Conservation (phyloP, 495 filamentous ascomycete genomes). For the Penicillium silybi region DNA sequence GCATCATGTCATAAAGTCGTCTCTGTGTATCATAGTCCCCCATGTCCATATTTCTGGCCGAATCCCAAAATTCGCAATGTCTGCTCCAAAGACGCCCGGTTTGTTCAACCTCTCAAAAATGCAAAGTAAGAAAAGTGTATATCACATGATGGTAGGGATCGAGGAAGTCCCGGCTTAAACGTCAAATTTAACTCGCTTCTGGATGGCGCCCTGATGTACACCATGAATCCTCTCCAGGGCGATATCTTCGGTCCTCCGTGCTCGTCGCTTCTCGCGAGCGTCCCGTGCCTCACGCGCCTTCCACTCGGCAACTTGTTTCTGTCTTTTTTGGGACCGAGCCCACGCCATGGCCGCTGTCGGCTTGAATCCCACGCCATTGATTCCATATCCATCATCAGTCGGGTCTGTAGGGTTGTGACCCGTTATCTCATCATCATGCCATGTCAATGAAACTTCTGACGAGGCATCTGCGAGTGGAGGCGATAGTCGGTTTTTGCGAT, state of each 20-base stretch:
- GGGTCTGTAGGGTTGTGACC: conserved; percentile 71
- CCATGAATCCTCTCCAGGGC: conserved; percentile 28
- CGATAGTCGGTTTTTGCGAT: conserved; percentile 33
- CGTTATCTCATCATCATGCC: conserved; percentile 82
- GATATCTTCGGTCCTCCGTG: conserved; percentile 52
- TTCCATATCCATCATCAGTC: conserved; percentile 73
- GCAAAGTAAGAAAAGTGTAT: background rate
- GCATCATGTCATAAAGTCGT: conserved; percentile 26
- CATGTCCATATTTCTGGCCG: conserved; percentile 7
- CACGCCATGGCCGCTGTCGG: conserved; percentile 82
- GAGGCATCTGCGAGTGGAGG: conserved; percentile 45
- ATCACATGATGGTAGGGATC: background rate
- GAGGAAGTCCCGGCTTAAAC: conserved; percentile 15
- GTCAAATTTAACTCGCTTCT: conserved; percentile 46
- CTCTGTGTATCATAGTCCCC: conserved; percentile 27
- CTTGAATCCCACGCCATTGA: conserved; percentile 88
- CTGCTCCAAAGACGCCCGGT: conserved; percentile 3
- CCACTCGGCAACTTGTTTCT: conserved; percentile 82
- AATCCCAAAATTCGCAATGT: conserved; percentile 3
- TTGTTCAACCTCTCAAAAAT: background rate
- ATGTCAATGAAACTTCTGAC: conserved; percentile 56
- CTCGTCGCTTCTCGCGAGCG: conserved; percentile 68
- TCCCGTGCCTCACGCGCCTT: conserved; percentile 76
- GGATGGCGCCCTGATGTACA: conserved; percentile 32
- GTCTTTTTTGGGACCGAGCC: conserved; percentile 66